Percentiles rank a stretch among this genome's conserved stretches.
These are phyloP conservation scores for Cyberlindnera subsufficiens DNA, from an alignment of 805 yeast species.

Conservation along the genomic window DNA sequence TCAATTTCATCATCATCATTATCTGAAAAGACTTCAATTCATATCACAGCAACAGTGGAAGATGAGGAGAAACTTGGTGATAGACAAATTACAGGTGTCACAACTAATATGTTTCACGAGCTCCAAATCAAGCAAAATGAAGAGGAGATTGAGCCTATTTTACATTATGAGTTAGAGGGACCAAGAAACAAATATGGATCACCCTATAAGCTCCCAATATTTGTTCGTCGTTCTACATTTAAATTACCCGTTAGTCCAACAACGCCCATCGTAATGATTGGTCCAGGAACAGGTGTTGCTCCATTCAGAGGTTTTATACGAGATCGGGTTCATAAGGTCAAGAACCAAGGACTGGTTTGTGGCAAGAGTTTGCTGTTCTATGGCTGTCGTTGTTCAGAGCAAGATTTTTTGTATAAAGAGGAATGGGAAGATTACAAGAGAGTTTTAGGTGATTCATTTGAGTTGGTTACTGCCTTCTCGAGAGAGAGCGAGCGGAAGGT, in stretches of 20 bases:
- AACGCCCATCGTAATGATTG: constrained; percentile 84
- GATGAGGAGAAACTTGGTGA: constrained; percentile 19
- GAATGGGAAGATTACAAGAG: constrained; percentile 82
- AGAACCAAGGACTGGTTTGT: constrained; percentile 38
- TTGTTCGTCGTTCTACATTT: constrained; percentile 91
- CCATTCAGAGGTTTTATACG: constrained; percentile 94
- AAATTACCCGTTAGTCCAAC: constrained; percentile 83
- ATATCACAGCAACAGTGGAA: constrained; percentile 92
- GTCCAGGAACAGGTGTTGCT: constrained; percentile 99
- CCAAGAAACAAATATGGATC: constrained; percentile 53
- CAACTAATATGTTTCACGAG: constrained; percentile 81
- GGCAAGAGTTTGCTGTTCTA: constrained; percentile 77
- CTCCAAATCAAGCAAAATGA: constrained; percentile 57
- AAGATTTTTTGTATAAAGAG: constrained; percentile 80
- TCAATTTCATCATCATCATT: constrained; percentile 89
- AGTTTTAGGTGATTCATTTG: constrained; percentile 48
- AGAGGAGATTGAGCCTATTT: constrained; percentile 34
- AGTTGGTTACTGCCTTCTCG: constrained; percentile 79
- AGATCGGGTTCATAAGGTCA: constrained; percentile 62
- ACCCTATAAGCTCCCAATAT: constrained; percentile 69
- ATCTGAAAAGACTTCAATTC: constrained; percentile 67
- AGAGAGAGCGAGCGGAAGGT: constrained; percentile 61
- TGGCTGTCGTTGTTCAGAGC: constrained; percentile 76
- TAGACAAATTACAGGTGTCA: constrained; percentile 58
- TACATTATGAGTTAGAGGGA: constrained; percentile 71